These are phyloP conservation scores for Rauvolfia tetraphylla DNA, from an alignment of 257 asterid species.

Conservation along the genomic window DNA sequence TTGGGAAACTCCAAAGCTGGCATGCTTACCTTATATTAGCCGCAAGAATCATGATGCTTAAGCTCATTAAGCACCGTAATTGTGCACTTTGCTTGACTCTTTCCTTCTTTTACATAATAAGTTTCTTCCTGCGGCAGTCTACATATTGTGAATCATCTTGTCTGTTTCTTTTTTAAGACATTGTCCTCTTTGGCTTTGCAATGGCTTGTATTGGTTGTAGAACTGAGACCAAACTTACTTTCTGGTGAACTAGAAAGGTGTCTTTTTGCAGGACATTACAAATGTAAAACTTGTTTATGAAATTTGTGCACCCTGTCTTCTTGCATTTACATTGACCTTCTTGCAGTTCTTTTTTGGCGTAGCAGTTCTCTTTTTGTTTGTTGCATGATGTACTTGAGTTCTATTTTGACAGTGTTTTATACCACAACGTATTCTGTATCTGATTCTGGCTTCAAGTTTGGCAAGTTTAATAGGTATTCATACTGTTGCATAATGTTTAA, in stretches of 20 bases:
- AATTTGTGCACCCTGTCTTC: not conserved
- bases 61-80: not conserved
- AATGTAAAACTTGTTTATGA: slow-evolving; percentile 37
- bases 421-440: not conserved
- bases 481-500: not conserved
- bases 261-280: slow-evolving; percentile 44
- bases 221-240: slow-evolving; percentile 64
- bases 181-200: slow-evolving; percentile 8
- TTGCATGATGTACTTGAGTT: not conserved
- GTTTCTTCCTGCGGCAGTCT: not conserved
- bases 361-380: not conserved
- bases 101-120: not conserved
- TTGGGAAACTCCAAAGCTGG: not conserved
- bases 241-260: slow-evolving; percentile 56
- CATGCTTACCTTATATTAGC: not conserved
- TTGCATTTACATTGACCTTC: too few species aligned
- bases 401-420: not conserved
- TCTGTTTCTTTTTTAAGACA: not conserved
- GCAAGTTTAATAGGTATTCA: not conserved
- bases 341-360: too few species aligned
- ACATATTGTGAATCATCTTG: not conserved
- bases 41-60: not conserved
- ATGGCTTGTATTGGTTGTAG: slow-evolving; percentile 31
- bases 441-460: not conserved
- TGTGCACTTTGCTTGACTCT: not conserved